Evolutionary conservation across 768 basidiomycete species (phyloP), one percentile per base, ranked within the genome.

Genomic region (Lepiota brunneoincarnata): DNA sequence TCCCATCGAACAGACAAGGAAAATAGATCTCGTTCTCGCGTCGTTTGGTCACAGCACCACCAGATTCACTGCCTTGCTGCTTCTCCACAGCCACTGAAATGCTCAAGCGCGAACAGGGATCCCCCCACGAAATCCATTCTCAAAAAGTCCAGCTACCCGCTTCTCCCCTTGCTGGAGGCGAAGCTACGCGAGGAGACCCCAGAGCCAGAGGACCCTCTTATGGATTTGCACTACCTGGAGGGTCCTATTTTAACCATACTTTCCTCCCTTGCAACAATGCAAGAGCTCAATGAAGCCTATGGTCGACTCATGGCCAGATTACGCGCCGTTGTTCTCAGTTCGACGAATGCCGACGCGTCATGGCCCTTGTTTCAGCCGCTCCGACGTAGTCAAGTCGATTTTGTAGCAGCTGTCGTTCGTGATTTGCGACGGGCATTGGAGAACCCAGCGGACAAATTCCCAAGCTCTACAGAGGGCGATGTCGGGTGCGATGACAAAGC

Each of bases 291-390:
- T 51, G 85, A 88, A 63, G 88, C 85, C 0, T 92, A 92, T 65
- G 84, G 81, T 23, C 66, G 88, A 28, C 79, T 93, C 23, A 76
- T 82, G 6, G 80, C 82, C 10, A 83, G 91, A 23, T 66, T 92
- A 21, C 76, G 87, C 17, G 66, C 78, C 0, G 69, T 69, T 18
- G 69, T 81, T 20, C 60, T 67, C 24, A 64, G 69, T 12, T 68
- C 71, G 46, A 77, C 79, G 0, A 80, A 88, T 57, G 73, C 71
- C 2, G 80, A 84, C 65, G 75, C 80, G 57, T 83, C 82, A 9
- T 87, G 83, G 81, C 83, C 87, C 2, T 71, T 91, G 5, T 88
- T 93, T 61, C 77, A 84, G 46, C 89, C 90, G 0, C 64, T 93
- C 21, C 73, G 84, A 40, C 79, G 78, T 61, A 73, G 86, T 56